A percentile compares a stretch with the other conserved stretches of the same genome.
These are phyloP conservation scores for Alternaria rosae DNA, from an alignment of 2,329 filamentous ascomycete species.

Conservation along the genomic window DNA sequence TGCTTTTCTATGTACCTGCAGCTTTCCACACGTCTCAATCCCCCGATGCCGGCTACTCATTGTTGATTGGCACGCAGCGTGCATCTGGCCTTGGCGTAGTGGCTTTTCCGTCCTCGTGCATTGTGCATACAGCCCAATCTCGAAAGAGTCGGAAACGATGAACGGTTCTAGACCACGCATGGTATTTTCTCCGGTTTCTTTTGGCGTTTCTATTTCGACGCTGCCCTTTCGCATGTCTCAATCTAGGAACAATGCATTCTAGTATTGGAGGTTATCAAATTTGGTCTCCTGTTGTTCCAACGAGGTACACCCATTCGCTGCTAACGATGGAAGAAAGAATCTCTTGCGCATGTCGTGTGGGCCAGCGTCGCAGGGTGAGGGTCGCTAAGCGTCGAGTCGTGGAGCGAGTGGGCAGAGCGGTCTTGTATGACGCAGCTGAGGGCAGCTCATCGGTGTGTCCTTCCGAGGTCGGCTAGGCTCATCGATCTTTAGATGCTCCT, in stretches of 20 bases:
- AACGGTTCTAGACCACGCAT: conserved; percentile 10
- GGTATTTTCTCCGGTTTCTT: conserved; percentile 1
- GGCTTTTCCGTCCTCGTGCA: conserved; percentile 17
- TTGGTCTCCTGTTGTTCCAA: background rate
- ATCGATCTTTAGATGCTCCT: background rate
- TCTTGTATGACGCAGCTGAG: background rate
- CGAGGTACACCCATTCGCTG: background rate
- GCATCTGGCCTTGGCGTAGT: conserved; percentile 18
- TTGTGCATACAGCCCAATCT: conserved; percentile 14
- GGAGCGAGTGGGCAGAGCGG: conserved; percentile 2
- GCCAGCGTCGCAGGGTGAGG: background rate
- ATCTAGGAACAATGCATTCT: background rate
- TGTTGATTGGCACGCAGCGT: conserved; percentile 15
- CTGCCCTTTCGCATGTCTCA: background rate
- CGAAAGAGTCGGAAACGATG: conserved; percentile 15
- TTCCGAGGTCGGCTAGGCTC: background rate
- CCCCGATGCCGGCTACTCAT: conserved; percentile 13
- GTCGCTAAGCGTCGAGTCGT: background rate
- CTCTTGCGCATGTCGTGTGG: background rate
- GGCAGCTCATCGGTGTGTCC: background rate
- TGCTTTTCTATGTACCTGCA: conserved; percentile 13
- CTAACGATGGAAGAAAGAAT: background rate
- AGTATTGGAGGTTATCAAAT: background rate
- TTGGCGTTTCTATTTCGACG: background rate
- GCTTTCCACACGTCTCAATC: conserved; percentile 6